Conservation (phyloP, 1,139 yeast species). For the Eremothecium gossypii region DNA sequence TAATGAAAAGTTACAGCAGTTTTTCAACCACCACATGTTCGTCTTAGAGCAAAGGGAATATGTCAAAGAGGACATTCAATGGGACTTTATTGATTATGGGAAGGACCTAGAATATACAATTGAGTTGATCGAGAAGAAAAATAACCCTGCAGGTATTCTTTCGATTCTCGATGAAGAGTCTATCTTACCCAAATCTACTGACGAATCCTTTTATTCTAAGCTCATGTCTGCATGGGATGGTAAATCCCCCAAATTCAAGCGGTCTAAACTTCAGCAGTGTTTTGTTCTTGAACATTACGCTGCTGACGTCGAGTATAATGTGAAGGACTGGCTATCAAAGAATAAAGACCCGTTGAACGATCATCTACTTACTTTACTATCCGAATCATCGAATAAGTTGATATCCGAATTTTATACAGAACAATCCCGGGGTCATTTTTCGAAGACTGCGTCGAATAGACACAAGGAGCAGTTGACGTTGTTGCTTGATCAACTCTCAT, state of each 20-base stretch:
- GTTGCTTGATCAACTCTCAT: constrained; percentile 62
- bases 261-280: constrained; percentile 60
- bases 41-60: constrained; percentile 95
- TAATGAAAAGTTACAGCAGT: constrained; percentile 92
- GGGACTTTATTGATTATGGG: constrained; percentile 98
- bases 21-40: constrained; percentile 96
- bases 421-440: constrained; percentile 24
- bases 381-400: constrained; percentile 48
- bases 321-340: constrained; percentile 89
- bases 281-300: constrained; percentile 89
- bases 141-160: constrained; percentile 73
- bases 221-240: constrained; percentile 58
- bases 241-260: constrained; percentile 49
- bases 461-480: constrained; percentile 74
- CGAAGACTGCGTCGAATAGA: constrained; percentile 78
- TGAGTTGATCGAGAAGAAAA: constrained; percentile 69
- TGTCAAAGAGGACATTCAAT: constrained; percentile 81
- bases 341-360: constrained; percentile 91
- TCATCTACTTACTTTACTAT: constrained; percentile 50
- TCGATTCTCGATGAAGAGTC: constrained; percentile 92
- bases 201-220: constrained; percentile 74
- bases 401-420: constrained; percentile 38
- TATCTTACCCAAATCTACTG: constrained; percentile 85
- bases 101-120: constrained; percentile 92
- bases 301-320: constrained; percentile 85